Percentiles rank a stretch among this genome's conserved stretches.
Evolutionary conservation across 1,139 yeast genomes (phyloP).

Genomic region (Debaryomycetaceae sp.): DNA sequence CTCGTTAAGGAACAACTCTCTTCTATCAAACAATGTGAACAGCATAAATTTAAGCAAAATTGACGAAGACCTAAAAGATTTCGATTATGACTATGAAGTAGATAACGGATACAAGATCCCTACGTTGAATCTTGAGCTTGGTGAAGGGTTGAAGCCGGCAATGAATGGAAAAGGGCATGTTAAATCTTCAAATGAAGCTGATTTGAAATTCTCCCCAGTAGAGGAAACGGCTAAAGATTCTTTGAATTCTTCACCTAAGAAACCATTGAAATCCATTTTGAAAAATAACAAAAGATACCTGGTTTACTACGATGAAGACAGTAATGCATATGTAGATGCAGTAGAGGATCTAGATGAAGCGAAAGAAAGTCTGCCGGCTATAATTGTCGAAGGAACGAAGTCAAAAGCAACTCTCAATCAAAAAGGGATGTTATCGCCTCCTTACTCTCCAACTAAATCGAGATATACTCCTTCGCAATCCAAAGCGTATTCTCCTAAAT

Average conservation of each 20-base stretch:
- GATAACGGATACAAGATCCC: constrained; percentile 15
- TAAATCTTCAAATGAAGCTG: background rate
- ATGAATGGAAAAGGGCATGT: background rate
- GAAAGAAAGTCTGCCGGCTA: background rate
- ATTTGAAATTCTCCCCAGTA: background rate
- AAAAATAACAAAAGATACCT: constrained; percentile 22
- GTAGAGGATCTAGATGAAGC: constrained; percentile 8
- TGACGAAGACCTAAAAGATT: constrained; percentile 45
- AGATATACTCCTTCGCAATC: background rate
- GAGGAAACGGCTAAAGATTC: background rate
- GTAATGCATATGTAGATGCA: constrained; percentile 6
- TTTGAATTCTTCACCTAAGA: constrained; percentile 12
- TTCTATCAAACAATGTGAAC: constrained; percentile 11
- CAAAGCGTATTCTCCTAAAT: constrained; percentile 1
- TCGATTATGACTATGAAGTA: constrained; percentile 40
- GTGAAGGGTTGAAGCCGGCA: background rate
- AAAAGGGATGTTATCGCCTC: constrained; percentile 11
- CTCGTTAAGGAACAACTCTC: constrained; percentile 19
- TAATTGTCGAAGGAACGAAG: background rate
- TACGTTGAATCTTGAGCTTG: constrained; percentile 7
- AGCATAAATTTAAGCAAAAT: constrained; percentile 34
- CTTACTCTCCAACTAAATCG: constrained; percentile 5
- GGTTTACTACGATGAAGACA: constrained; percentile 11
- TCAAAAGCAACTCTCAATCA: constrained; percentile 10
- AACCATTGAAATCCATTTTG: constrained; percentile 36